Conservation (phyloP, 2,329 filamentous ascomycete species). For the Exserohilum rostratum region DNA sequence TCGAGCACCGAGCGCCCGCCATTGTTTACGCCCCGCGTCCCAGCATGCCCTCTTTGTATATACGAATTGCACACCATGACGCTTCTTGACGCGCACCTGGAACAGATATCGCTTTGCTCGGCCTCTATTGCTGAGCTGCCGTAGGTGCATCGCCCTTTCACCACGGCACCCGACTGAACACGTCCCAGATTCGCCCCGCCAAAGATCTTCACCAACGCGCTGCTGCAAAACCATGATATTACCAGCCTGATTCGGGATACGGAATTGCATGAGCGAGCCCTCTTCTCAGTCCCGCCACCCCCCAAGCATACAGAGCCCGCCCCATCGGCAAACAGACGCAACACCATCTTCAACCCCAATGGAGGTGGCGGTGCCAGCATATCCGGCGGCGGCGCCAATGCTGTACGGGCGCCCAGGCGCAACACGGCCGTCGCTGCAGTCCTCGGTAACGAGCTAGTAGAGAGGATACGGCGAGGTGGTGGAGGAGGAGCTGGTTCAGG, state of each 20-base stretch:
- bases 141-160: conserved; percentile 32
- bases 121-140: conserved; percentile 56
- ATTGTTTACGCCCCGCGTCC: conserved; percentile 26
- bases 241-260: conserved; percentile 94
- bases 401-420: conserved; percentile 63
- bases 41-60: background rate
- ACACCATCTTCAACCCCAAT: conserved; percentile 55
- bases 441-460: conserved; percentile 83
- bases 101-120: conserved; percentile 58
- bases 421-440: conserved; percentile 90
- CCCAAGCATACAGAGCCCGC: conserved; percentile 57
- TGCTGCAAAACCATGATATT: conserved; percentile 88
- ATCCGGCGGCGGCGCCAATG: conserved; percentile 47
- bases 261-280: conserved; percentile 88
- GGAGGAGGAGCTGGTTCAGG: conserved; percentile 60
- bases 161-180: conserved; percentile 18
- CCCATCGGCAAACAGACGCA: conserved; percentile 51
- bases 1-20: conserved; percentile 17
- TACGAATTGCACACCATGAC: conserved; percentile 38
- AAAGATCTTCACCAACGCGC: conserved; percentile 94
- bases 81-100: conserved; percentile 56
- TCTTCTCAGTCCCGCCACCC: conserved; percentile 87
- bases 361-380: conserved; percentile 38
- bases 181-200: conserved; percentile 77
- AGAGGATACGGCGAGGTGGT: conserved; percentile 70